These are phyloP conservation scores for Mycena crocata DNA, from an alignment of 768 basidiomycete genomes.

Conservation along the genomic window DNA sequence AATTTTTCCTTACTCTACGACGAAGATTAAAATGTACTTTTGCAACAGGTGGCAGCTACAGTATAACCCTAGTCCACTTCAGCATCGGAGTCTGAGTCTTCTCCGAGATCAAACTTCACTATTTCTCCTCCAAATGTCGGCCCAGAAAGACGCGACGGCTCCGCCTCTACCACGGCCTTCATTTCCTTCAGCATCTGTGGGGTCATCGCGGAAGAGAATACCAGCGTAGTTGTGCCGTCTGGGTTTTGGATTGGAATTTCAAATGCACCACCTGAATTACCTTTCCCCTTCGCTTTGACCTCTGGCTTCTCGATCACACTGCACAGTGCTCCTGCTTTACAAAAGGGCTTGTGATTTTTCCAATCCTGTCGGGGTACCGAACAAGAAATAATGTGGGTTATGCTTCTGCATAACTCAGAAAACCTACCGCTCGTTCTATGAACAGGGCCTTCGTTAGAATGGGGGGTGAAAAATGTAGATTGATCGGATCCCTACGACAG, in stretches of 20 bases:
- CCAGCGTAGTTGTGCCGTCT: constrained; percentile 39
- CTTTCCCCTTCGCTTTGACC: constrained; percentile 11
- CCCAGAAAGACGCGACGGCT: too few species aligned
- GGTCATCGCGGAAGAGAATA: constrained; percentile 41
- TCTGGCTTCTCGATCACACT: constrained; percentile 39
- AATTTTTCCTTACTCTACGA: too few species aligned
- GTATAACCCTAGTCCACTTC: too few species aligned
- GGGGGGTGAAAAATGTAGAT: too few species aligned
- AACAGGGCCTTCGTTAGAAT: background rate
- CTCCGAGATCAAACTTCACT: too few species aligned
- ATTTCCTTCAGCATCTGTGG: constrained; percentile 45
- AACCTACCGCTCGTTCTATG: constrained; percentile 10
- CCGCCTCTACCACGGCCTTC: background rate
- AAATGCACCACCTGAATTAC: constrained; percentile 20
- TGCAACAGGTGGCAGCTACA: too few species aligned
- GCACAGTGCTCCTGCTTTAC: constrained; percentile 44
- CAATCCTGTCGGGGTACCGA: constrained; percentile 39
- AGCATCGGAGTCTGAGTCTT: too few species aligned
- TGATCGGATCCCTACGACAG: constrained; percentile 13
- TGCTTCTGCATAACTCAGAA: background rate
- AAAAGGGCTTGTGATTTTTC: constrained; percentile 52
- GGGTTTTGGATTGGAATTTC: constrained; percentile 39
- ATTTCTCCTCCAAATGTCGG: too few species aligned
- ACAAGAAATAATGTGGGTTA: background rate
- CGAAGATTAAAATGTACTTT: too few species aligned